These are phyloP conservation scores for Purshia tridentata DNA, from an alignment of 306 rosid genomes.

Conservation along the genomic window DNA sequence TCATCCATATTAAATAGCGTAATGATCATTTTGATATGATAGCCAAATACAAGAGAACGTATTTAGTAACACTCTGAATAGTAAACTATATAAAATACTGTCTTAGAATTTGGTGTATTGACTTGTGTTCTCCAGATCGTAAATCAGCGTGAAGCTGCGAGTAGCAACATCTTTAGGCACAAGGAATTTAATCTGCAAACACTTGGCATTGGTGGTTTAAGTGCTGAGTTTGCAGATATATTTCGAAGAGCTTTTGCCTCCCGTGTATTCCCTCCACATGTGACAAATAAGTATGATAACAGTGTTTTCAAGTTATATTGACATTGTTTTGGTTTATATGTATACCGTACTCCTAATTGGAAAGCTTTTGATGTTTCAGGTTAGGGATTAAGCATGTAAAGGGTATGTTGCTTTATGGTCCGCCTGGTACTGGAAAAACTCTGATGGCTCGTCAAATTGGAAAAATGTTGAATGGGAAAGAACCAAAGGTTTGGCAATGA, in stretches of 20 bases:
- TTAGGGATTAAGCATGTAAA: conserved; percentile 97
- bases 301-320: conserved; percentile 10
- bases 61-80: conserved; percentile 5
- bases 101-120: not conserved
- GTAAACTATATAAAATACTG: conserved; percentile 9
- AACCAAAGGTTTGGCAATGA: conserved; percentile 78
- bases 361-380: conserved; percentile 53
- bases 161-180: conserved; percentile 83
- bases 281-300: conserved; percentile 76
- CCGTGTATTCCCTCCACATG: conserved; percentile 97
- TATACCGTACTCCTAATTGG: conserved; percentile 33
- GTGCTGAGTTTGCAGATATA: conserved; percentile 93
- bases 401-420: conserved; percentile 96
- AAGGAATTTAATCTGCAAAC: conserved; percentile 92
- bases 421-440: conserved; percentile 99
- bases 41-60: conserved; percentile 13
- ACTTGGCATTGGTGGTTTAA: conserved; percentile 92
- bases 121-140: conserved; percentile 57
- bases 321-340: conserved; percentile 15
- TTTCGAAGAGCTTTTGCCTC: conserved; percentile 99
- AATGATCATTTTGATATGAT: conserved; percentile 21
- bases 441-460: conserved; percentile 99
- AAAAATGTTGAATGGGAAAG: conserved; percentile 89
- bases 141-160: conserved; percentile 91
- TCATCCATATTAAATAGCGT: not conserved